Base-by-base conservation (phyloP, 1,284 basidiomycete species). In the Ganoderma boninense region DNA sequence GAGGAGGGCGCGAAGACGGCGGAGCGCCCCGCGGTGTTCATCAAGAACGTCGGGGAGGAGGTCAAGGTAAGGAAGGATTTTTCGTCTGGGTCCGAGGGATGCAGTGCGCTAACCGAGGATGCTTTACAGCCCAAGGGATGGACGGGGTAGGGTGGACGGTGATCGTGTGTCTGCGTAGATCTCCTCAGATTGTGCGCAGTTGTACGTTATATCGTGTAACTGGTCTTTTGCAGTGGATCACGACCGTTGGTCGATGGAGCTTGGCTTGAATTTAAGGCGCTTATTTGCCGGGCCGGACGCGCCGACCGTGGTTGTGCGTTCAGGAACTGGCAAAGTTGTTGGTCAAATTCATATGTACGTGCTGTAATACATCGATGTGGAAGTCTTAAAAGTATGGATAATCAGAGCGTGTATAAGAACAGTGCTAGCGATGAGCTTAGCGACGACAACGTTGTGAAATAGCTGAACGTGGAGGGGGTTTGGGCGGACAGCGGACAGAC, bases 1-100 rank as follows among this genome's bases (percentile, higher is more conserved):
- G 92, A 93, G 74, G 87, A 87, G 44, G 92, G 92, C 11, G 79
- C 86, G 54, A 89, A 86, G 80, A 84, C 79, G 42, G 81, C 83
- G 4, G 84, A 84, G 70, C 74, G 78, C 42, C 82, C 82, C 0
- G 78, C 77, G 35, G 77, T 86, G 8, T 82, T 76, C 64, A 75
- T 86, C 23, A 77, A 80, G 67, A 79, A 78, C 18, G 75, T 82
- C 7, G 84, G 84, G 4, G 84, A 84, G 46, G 85, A 95, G 76
- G 90, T 92, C 40, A 94, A 89, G 86, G 80, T 89, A 68, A 40
- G 62, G 29, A 32, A 32, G 29, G 29, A 32, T n/a, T 32, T 32
- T 32, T 32, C 29, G 29, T 32, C 29, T 32, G 2, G 29, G 29
- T 32, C 29, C 29, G 29, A 32, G 29, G 29, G 29, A 32, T 4